Evolutionary conservation across 1,139 yeast genomes (phyloP).

Genomic region (Yamadazyma atlantica): DNA sequence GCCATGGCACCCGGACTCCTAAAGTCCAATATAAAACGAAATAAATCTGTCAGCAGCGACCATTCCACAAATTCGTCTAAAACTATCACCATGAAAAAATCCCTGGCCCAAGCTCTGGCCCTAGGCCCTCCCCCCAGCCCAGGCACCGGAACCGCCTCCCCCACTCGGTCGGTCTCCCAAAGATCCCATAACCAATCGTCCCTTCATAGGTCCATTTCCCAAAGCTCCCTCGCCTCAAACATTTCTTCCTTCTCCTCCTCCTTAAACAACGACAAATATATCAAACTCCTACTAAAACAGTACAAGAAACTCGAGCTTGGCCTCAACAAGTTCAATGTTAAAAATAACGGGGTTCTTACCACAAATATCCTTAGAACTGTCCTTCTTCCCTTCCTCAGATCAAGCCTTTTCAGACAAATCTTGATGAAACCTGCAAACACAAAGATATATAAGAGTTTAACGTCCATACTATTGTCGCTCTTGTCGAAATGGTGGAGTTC

Average conservation of each 20-base stretch:
- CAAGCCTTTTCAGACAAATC: slow-evolving; percentile 25
- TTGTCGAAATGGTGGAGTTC: slow-evolving; percentile 69
- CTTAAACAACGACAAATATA: slow-evolving; percentile 21
- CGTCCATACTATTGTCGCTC: slow-evolving; percentile 37
- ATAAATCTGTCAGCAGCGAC: slow-evolving; percentile 15
- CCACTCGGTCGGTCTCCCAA: not conserved
- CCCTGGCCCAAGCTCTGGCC: too few relatives aligned
- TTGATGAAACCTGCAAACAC: slow-evolving; percentile 14
- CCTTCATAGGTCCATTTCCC: slow-evolving; percentile 1
- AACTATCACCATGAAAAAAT: slow-evolving; percentile 10
- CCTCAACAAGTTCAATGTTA: slow-evolving; percentile 48
- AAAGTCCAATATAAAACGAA: slow-evolving; percentile 13
- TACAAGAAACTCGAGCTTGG: slow-evolving; percentile 47
- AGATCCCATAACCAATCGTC: slow-evolving; percentile 6
- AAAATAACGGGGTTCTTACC: slow-evolving; percentile 51
- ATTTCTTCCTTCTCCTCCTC: not conserved
- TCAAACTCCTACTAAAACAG: slow-evolving; percentile 33
- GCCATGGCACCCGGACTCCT: too few relatives aligned
- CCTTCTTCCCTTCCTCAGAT: slow-evolving; percentile 64
- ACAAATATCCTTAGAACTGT: slow-evolving; percentile 67
- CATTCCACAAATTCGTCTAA: slow-evolving; percentile 16
- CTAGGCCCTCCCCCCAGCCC: not conserved
- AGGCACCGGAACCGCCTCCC: slow-evolving; percentile 3
- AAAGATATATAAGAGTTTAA: slow-evolving; percentile 32
- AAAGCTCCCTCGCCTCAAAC: not conserved